A percentile compares a stretch with the other conserved stretches of the same genome.
phyloP scores from a whole-genome alignment of 257 asterid genomes.

The Solanum sejunctum region DNA sequence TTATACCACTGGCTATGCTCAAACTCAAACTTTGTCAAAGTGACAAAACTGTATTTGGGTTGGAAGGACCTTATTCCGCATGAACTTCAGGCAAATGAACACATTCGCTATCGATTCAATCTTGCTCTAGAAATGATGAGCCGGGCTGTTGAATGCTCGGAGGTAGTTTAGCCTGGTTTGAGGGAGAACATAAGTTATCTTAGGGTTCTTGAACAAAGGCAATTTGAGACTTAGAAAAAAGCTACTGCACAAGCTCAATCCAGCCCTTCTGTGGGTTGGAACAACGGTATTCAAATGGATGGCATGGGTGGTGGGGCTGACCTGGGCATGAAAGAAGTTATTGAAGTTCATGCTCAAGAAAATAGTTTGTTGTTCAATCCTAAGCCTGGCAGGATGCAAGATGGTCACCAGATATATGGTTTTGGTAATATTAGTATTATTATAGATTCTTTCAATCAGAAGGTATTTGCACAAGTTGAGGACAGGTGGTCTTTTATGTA shows the following conservation, averaged over 20 bases:
- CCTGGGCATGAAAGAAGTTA: constrained; percentile 28
- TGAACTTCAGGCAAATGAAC: constrained; percentile 70
- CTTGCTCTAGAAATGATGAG: constrained; percentile 72
- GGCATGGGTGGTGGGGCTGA: constrained; percentile 6
- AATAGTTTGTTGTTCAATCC: constrained; percentile 26
- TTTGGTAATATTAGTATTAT: constrained; percentile 69
- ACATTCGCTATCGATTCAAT: constrained; percentile 42
- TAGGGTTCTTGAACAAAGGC: constrained; percentile 64
- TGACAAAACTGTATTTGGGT: constrained; percentile 65
- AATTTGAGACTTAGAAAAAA: constrained; percentile 67
- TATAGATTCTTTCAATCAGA: constrained; percentile 54
- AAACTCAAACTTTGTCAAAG: constrained; percentile 65
- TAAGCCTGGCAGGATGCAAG: constrained; percentile 74
- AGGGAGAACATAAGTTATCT: constrained; percentile 60
- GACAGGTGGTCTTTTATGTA: too few species aligned
- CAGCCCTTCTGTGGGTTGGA: constrained; percentile 4
- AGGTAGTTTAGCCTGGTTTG: constrained; percentile 69
- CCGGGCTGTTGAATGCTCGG: constrained; percentile 78
- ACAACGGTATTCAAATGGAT: constrained; percentile 6
- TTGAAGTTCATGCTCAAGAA: constrained; percentile 24
- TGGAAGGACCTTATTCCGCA: constrained; percentile 77
- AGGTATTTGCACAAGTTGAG: neutral
- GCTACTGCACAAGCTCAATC: constrained; percentile 65
- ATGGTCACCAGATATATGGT: constrained; percentile 78
- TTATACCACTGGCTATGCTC: constrained; percentile 76